Conservation (phyloP, 306 rosid genomes). For the Quercus engelmannii region DNA sequence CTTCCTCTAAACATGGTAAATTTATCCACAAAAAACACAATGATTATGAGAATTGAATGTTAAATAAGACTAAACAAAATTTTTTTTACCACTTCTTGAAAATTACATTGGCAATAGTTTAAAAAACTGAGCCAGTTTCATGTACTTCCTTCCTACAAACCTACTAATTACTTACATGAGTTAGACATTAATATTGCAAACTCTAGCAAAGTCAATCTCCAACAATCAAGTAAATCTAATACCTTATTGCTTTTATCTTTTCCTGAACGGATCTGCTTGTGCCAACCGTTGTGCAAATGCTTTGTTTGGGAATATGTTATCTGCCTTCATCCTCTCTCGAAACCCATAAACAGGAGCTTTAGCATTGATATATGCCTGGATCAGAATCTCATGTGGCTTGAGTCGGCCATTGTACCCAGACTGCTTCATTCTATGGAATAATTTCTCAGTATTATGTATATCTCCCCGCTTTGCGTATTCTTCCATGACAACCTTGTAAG, state of each 20-base stretch:
- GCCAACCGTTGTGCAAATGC: not conserved
- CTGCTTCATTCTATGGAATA: constrained; percentile 16
- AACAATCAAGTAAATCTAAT: not conserved
- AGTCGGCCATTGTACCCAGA: constrained; percentile 6
- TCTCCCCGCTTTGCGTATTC: constrained; percentile 22
- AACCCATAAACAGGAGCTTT: constrained; percentile 22
- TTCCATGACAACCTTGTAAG: constrained; percentile 15
- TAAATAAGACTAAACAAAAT: not conserved
- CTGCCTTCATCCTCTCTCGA: constrained; percentile 24
- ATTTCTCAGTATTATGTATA: constrained; percentile 23
- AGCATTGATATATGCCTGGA: constrained; percentile 17
- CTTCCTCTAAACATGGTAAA: too few relatives aligned
- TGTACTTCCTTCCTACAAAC: not conserved
- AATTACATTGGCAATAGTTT: not conserved
- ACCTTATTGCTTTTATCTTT: not conserved
- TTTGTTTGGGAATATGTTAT: constrained; percentile 10
- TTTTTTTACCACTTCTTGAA: not conserved
- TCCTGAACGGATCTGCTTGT: constrained; percentile 1
- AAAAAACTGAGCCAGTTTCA: not conserved
- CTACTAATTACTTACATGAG: not conserved
- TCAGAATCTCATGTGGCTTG: constrained; percentile 5
- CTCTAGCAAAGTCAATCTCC: not conserved
- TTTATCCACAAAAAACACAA: not conserved
- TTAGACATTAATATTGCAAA: not conserved
- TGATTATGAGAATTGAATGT: not conserved